phyloP scores from a whole-genome alignment of 2,329 filamentous ascomycete species.

The Cladobotryum protrusum region DNA sequence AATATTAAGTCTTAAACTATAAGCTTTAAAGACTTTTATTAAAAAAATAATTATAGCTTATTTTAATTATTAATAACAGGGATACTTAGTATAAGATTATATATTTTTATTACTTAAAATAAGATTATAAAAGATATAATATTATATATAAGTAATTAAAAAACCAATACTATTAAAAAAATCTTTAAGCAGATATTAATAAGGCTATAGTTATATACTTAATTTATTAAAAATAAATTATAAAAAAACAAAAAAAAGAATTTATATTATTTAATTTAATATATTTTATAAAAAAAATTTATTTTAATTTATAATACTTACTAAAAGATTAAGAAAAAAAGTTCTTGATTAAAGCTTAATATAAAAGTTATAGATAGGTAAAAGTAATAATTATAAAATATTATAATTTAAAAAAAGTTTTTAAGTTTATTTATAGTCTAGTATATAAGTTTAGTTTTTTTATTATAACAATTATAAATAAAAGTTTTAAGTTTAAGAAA shows the following conservation, averaged over 20 bases:
- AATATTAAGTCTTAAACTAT: neutral
- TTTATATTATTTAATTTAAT: neutral
- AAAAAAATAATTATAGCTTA: neutral
- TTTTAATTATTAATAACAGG: neutral
- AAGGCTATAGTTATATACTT: neutral
- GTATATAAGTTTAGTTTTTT: neutral
- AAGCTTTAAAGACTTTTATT: neutral
- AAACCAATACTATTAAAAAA: neutral
- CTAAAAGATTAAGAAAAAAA: too few relatives aligned
- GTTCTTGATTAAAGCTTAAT: too few relatives aligned
- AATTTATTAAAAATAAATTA: neutral
- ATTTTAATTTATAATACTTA: too few relatives aligned
- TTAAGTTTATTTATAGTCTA: too few relatives aligned
- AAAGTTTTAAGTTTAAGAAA: neutral
- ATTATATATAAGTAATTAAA: neutral
- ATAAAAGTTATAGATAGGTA: too few relatives aligned
- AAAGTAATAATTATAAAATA: too few relatives aligned
- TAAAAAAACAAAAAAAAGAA: too few relatives aligned
- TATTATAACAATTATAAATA: neutral
- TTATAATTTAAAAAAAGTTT: too few relatives aligned
- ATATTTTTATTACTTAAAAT: neutral
- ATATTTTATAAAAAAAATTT: neutral
- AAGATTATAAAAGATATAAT: neutral
- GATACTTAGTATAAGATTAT: neutral
- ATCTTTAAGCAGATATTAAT: neutral